A percentile compares a stretch with the other conserved stretches of the same genome.
Evolutionary conservation across 306 rosid genomes (phyloP).

Genomic region (Lathyrus oleraceus): DNA sequence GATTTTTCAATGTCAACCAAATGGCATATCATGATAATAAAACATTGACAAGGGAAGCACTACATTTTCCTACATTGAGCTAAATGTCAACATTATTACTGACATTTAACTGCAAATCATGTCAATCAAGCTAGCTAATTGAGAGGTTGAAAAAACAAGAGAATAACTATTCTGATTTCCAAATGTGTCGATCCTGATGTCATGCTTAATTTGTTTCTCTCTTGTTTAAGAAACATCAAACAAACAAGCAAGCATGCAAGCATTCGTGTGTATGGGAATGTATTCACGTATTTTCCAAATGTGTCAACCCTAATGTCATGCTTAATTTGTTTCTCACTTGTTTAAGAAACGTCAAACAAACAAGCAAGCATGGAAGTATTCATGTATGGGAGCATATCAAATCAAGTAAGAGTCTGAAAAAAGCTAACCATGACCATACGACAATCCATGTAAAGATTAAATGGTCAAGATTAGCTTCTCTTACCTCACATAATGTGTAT

Average conservation of each 20-base stretch:
- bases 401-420: background rate
- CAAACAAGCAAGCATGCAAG: background rate
- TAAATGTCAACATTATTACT: background rate
- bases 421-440: background rate
- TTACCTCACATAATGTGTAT: background rate
- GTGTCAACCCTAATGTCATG: background rate
- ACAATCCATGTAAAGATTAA: background rate
- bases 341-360: background rate
- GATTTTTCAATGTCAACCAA: constrained; percentile 3
- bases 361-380: background rate
- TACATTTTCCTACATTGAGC: background rate
- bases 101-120: background rate
- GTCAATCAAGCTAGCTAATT: background rate
- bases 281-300: background rate
- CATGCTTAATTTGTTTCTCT: constrained; percentile 16
- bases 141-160: background rate
- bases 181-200: background rate
- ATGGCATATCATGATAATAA: constrained; percentile 9
- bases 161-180: background rate
- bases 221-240: background rate
- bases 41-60: background rate
- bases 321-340: constrained; percentile 8
- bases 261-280: background rate
- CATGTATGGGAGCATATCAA: background rate
- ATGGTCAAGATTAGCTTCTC: constrained; percentile 4